phyloP scores from a whole-genome alignment of 805 yeast species.

The Kockiozyma suomiensis region DNA sequence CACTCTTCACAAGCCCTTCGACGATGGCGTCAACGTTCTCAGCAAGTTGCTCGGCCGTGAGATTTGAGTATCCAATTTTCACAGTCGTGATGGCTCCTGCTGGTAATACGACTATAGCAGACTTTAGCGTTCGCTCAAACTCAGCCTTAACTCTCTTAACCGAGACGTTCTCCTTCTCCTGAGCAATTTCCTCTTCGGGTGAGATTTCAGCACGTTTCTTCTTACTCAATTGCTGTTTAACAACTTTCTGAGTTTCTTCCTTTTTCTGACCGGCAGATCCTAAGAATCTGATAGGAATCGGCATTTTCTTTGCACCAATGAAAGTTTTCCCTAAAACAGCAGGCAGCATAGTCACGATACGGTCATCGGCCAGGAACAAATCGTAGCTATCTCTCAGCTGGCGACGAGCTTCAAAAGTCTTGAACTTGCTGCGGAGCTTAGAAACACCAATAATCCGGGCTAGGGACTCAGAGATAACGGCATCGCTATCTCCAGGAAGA shows the following conservation, averaged over 20 bases:
- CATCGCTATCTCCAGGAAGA: conserved; percentile 15
- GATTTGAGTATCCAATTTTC: conserved; percentile 60
- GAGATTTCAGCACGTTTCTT: conserved; percentile 20
- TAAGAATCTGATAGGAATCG: conserved; percentile 61
- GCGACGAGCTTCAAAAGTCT: conserved; percentile 86
- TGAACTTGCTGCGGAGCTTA: conserved; percentile 80
- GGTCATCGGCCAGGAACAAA: conserved; percentile 82
- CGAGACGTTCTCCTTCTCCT: conserved; percentile 48
- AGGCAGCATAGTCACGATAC: conserved; percentile 77
- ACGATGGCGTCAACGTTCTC: conserved; percentile 64
- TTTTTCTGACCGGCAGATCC: conserved; percentile 25
- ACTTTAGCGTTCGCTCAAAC: conserved; percentile 57
- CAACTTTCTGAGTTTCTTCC: conserved; percentile 6
- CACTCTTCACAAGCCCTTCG: conserved; percentile 35
- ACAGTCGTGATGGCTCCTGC: conserved; percentile 69
- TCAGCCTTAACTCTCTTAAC: conserved; percentile 58
- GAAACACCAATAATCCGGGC: conserved; percentile 65
- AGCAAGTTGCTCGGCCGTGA: conserved; percentile 53
- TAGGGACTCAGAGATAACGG: conserved; percentile 38
- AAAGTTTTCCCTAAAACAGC: conserved; percentile 79
- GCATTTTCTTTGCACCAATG: conserved; percentile 63
- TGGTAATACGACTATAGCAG: conserved; percentile 68
- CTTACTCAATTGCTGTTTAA: conserved; percentile 16
- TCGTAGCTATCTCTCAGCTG: conserved; percentile 69
- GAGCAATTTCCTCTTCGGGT: conserved; percentile 28